These are phyloP conservation scores for Martiniozyma abietophila DNA, from an alignment of 805 yeast species.

Conservation along the genomic window DNA sequence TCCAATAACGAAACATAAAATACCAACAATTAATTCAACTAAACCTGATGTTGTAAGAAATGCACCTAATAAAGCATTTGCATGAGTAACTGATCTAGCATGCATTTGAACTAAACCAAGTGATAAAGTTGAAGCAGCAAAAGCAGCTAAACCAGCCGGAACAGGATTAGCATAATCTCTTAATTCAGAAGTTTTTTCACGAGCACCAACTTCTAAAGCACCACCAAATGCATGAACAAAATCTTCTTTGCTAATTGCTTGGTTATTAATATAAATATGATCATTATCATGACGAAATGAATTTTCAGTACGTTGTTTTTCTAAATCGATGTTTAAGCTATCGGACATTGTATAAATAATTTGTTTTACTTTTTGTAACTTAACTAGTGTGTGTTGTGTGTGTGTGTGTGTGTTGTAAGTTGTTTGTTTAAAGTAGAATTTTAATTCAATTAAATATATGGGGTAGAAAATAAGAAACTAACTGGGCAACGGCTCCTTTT, in stretches of 20 bases:
- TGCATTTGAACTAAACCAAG: constrained; percentile 38
- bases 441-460: no score
- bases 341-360: constrained; percentile 3
- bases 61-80: constrained; percentile 37
- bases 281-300: constrained; percentile 33
- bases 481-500: not conserved
- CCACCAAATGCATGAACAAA: constrained; percentile 60
- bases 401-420: not conserved
- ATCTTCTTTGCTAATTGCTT: constrained; percentile 41
- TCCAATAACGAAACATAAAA: constrained; percentile 41
- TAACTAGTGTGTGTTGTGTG: no score
- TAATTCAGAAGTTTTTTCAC: constrained; percentile 19
- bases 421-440: no score
- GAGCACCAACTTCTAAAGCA: constrained; percentile 35
- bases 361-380: no score
- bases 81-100: constrained; percentile 35
- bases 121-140: constrained; percentile 37
- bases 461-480: no score
- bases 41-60: constrained; percentile 41
- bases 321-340: constrained; percentile 21
- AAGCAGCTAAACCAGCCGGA: constrained; percentile 45
- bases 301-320: constrained; percentile 14
- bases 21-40: constrained; percentile 40
- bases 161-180: constrained; percentile 37
- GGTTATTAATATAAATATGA: constrained; percentile 32